These are phyloP conservation scores for Candida tetrigidarum DNA, from an alignment of 1,139 yeast species.

Conservation along the genomic window DNA sequence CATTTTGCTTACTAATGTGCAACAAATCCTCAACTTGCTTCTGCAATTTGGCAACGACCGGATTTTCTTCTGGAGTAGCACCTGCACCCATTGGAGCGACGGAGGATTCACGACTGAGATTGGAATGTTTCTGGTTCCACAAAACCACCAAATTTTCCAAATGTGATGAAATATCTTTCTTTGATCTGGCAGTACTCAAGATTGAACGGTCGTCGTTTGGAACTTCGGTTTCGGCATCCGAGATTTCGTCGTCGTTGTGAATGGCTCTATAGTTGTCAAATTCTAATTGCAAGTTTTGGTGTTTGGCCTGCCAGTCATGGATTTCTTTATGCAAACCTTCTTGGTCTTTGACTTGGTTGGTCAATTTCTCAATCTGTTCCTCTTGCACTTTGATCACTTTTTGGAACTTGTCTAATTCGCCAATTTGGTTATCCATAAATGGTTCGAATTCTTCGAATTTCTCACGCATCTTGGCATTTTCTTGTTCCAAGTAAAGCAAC, in stretches of 20 bases:
- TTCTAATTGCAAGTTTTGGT: constrained; percentile 50
- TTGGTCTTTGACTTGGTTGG: constrained; percentile 48
- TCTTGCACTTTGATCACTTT: constrained; percentile 59
- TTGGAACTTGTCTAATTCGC: constrained; percentile 58
- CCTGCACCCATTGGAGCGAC: constrained; percentile 12
- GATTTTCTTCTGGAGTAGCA: constrained; percentile 23
- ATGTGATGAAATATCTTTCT: constrained; percentile 42
- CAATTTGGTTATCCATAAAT: constrained; percentile 57
- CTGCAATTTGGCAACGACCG: constrained; percentile 46
- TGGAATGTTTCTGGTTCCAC: constrained; percentile 30
- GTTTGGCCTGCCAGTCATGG: constrained; percentile 50
- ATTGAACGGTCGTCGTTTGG: constrained; percentile 26
- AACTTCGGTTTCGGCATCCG: constrained; percentile 31
- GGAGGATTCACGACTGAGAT: constrained; percentile 14
- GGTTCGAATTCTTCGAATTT: constrained; percentile 54
- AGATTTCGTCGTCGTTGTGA: constrained; percentile 37
- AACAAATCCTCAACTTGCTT: constrained; percentile 52
- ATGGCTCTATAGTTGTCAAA: constrained; percentile 44
- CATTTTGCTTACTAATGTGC: constrained; percentile 42
- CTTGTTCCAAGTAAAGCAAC: constrained; percentile 49
- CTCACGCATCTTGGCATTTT: constrained; percentile 44
- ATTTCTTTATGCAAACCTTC: constrained; percentile 50
- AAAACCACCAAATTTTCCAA: constrained; percentile 42
- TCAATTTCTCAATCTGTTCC: constrained; percentile 43
- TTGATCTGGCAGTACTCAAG: constrained; percentile 31